Conservation (phyloP, 345 rosid genomes). For the Litchi chinensis region DNA sequence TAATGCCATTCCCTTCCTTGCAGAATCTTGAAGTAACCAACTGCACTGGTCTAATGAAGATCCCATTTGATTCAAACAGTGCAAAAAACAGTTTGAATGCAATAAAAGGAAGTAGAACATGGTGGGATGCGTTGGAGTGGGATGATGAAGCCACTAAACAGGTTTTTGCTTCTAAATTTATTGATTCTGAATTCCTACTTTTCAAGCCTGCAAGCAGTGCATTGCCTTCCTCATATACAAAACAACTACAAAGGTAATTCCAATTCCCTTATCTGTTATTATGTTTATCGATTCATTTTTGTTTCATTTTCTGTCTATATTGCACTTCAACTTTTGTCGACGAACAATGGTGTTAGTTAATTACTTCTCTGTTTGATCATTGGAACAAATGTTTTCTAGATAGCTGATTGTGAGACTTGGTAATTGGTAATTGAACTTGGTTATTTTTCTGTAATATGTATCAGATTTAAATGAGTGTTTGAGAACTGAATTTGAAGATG, state of each 20-base stretch:
- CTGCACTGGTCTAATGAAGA: background rate
- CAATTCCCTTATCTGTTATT: background rate
- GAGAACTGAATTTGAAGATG: background rate
- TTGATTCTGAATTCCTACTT: background rate
- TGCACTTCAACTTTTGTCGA: too few species aligned
- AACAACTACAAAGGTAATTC: background rate
- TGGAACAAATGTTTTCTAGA: background rate
- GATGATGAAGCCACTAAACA: background rate
- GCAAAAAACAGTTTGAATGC: background rate
- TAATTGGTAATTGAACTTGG: background rate
- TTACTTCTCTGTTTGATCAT: background rate
- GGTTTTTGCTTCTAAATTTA: background rate
- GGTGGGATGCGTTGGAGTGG: constrained; percentile 8
- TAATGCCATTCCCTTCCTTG: background rate
- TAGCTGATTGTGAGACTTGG: too few species aligned
- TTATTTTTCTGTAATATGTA: background rate
- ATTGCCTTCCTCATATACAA: background rate
- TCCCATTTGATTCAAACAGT: constrained; percentile 1
- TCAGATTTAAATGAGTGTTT: background rate
- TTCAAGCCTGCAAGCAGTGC: background rate
- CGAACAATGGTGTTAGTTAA: too few species aligned
- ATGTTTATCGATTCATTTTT: background rate
- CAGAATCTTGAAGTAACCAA: background rate
- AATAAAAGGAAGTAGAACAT: background rate
- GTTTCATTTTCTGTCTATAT: too few species aligned